A percentile compares a stretch with the other conserved stretches of the same genome.
Evolutionary conservation across 2,329 filamentous ascomycete genomes (phyloP).

Genomic region (Fulvia fulva): DNA sequence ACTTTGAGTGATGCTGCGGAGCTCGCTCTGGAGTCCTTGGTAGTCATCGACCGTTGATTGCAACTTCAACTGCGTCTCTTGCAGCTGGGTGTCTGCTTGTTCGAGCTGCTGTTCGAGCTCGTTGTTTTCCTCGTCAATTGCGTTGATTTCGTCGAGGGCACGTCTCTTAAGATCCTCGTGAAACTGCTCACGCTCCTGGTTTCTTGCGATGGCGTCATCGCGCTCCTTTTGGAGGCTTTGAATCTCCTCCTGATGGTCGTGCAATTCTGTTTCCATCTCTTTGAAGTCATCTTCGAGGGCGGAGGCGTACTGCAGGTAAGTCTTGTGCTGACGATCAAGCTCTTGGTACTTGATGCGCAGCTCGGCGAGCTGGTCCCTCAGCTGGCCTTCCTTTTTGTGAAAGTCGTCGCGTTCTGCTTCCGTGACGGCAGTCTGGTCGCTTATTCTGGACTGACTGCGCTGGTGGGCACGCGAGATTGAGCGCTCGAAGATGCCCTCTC

Average conservation of each 20-base stretch:
- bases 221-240: conserved; percentile 76
- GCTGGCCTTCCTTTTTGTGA: conserved; percentile 75
- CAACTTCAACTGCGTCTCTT: conserved; percentile 64
- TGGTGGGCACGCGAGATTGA: conserved; percentile 77
- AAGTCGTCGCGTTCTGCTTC: conserved; percentile 81
- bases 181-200: conserved; percentile 59
- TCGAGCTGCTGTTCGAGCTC: conserved; percentile 26
- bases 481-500: conserved; percentile 91
- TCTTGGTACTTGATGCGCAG: conserved; percentile 88
- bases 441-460: conserved; percentile 70
- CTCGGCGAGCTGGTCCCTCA: conserved; percentile 82
- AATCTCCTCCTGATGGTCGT: conserved; percentile 74
- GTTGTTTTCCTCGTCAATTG: conserved; percentile 44
- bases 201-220: conserved; percentile 75
- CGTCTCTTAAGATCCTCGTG: conserved; percentile 53
- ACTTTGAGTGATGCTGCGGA: conserved; percentile 85
- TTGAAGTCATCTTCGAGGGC: conserved; percentile 63
- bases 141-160: conserved; percentile 57
- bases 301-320: conserved; percentile 75
- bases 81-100: conserved; percentile 47
- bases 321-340: conserved; percentile 75
- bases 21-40: conserved; percentile 84
- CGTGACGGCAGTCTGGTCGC: conserved; percentile 64
- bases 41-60: conserved; percentile 80
- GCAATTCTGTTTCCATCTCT: conserved; percentile 74